A percentile compares a stretch with the other conserved stretches of the same genome.
These are phyloP conservation scores for Apiotrichum mycotoxinovorans DNA, from an alignment of 1,284 basidiomycete species.

Conservation along the genomic window DNA sequence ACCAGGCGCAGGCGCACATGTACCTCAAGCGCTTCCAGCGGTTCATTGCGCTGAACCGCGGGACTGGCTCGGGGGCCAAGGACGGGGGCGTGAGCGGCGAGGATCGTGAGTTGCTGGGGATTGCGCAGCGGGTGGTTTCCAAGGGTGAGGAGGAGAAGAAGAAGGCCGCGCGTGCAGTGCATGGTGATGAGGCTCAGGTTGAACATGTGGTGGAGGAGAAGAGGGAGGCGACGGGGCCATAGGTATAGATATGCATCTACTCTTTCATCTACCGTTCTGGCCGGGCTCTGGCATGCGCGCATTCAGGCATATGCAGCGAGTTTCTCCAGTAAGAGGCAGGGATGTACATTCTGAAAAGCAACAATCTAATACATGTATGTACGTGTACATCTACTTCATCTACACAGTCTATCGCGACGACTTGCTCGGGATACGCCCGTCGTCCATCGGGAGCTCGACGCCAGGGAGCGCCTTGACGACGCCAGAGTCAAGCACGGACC, in stretches of 20 bases:
- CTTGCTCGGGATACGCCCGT: constrained; percentile 3
- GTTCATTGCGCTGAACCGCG: background rate
- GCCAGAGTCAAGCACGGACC: constrained; percentile 35
- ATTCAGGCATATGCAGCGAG: too few relatives aligned
- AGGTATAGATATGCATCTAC: too few relatives aligned
- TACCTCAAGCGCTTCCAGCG: constrained; percentile 2
- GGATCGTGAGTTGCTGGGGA: background rate
- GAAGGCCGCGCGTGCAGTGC: background rate
- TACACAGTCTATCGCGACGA: background rate
- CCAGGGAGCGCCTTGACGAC: constrained; percentile 37
- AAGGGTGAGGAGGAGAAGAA: too few relatives aligned
- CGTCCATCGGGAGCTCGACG: constrained; percentile 27
- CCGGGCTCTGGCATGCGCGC: too few relatives aligned
- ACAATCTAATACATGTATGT: too few relatives aligned
- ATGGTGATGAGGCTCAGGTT: background rate
- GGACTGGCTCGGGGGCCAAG: too few relatives aligned
- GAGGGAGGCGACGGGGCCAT: background rate
- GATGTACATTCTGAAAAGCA: too few relatives aligned
- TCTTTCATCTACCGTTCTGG: too few relatives aligned
- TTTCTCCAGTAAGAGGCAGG: too few relatives aligned
- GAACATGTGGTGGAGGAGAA: background rate
- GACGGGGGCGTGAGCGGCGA: background rate
- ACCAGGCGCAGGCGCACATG: background rate
- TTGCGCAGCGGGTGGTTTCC: background rate
- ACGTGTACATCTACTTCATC: too few relatives aligned